Percentiles rank a stretch among this genome's conserved stretches.
These are phyloP conservation scores for Russula abietina DNA, from an alignment of 768 basidiomycete genomes.

Conservation along the genomic window DNA sequence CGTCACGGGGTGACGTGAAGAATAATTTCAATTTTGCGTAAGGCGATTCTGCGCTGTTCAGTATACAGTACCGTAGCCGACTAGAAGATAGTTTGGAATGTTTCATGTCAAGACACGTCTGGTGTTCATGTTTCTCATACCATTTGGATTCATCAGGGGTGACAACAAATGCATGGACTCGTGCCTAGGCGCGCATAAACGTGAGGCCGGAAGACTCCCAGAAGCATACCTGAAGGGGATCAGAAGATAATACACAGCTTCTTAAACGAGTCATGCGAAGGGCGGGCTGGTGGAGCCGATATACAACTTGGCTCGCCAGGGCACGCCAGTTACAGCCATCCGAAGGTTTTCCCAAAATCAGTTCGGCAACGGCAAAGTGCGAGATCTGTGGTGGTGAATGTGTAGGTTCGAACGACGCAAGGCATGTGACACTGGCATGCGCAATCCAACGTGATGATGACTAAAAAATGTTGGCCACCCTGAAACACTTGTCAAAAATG, in stretches of 20 bases:
- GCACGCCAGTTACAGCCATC: neutral
- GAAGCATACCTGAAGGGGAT: neutral
- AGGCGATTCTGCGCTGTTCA: neutral
- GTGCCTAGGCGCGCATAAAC: neutral
- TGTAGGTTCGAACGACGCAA: neutral
- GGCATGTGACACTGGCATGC: neutral
- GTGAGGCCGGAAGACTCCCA: neutral
- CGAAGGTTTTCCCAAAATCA: neutral
- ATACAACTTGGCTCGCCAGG: neutral
- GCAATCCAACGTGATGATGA: neutral
- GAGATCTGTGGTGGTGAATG: neutral
- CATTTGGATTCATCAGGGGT: neutral
- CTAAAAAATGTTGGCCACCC: neutral
- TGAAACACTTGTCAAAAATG: conserved; percentile 2
- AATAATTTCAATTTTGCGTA: no score
- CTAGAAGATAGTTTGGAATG: neutral
- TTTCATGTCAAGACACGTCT: neutral
- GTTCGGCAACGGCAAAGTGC: neutral
- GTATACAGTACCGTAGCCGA: neutral
- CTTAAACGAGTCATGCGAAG: no score
- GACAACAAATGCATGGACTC: neutral
- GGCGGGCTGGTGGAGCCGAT: neutral
- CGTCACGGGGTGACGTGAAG: no score
- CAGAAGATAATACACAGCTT: neutral
- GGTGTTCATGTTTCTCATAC: neutral